Base-by-base conservation (phyloP, 306 rosid genomes). In the Prosopis cineraria region DNA sequence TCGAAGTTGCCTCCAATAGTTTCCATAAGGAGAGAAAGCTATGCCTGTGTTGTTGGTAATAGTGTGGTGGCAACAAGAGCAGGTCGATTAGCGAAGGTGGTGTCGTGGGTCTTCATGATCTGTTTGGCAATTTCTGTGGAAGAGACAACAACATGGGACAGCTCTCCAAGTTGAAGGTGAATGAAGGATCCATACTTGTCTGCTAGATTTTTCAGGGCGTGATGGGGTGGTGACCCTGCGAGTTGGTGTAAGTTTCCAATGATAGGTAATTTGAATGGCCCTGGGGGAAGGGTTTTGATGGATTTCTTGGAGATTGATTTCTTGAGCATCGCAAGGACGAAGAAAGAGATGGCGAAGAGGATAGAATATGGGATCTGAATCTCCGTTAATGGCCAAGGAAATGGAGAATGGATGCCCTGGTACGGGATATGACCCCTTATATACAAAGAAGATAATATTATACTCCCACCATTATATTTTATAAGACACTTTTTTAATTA, bases 181-280 rank as follows among this genome's bases (percentile, higher is more conserved):
- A 76, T 36, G 1, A 75, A 12, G 6, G 67, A 62, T 0, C 85
- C 85, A 72, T 82, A 30, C 14, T 70, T 71, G 20, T 33, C 40
- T 34, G 78, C 78, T 55, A 82, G 43, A 8, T 47, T 22, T 47
- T 22, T 47, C 22, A 47, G 7, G 7, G 53, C 0, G 53, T 2
- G 53, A 16, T 47, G 7, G 53, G 53, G 53, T 4, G 17, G 53
- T 47, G 20, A 5, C 22, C 53, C 58, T 13, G 13, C 20, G 33
- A 81, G 8, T 34, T 70, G 72, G 25, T 58, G 80, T 14, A 76
- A 6, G 52, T 76, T 65, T 2, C 80, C 80, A n/a, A 66, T 34
- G 7, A 76, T 36, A 22, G 80, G 73, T 14, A 66, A 50, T 39
- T 76, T 66, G 30, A 50, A 10, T 4, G 80, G 80, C 4, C 80